These are phyloP conservation scores for Vicia villosa DNA, from an alignment of 306 rosid species.

Conservation along the genomic window DNA sequence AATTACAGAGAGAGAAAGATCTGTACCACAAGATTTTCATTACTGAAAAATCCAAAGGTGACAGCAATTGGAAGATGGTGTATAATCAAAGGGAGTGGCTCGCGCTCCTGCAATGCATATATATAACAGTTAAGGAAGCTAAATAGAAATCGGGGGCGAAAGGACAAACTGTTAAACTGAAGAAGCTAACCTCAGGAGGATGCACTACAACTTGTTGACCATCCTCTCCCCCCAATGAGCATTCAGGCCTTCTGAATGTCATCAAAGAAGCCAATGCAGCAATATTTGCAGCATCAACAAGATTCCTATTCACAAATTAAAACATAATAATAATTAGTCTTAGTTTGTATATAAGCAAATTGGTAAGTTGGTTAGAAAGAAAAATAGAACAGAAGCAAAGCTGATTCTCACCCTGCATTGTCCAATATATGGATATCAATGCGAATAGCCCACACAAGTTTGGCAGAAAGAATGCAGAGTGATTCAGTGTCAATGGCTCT, in stretches of 20 bases:
- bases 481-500: slow-evolving; percentile 86
- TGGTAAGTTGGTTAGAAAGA: background rate
- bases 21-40: slow-evolving; percentile 66
- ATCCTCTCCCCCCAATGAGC: slow-evolving; percentile 80
- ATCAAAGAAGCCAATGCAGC: slow-evolving; percentile 82
- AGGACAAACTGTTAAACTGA: background rate
- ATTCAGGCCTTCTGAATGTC: slow-evolving; percentile 87
- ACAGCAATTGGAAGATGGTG: slow-evolving; percentile 97
- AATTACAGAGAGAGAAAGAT: background rate
- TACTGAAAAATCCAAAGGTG: slow-evolving; percentile 79
- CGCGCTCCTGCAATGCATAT: slow-evolving; percentile 63
- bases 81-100: slow-evolving; percentile 81
- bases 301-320: slow-evolving; percentile 55
- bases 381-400: background rate
- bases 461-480: slow-evolving; percentile 72
- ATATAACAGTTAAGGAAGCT: background rate
- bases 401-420: slow-evolving; percentile 71
- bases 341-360: background rate
- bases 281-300: slow-evolving; percentile 87
- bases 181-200: slow-evolving; percentile 75
- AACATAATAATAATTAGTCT: background rate
- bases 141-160: background rate
- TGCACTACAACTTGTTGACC: slow-evolving; percentile 84
- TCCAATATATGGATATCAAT: slow-evolving; percentile 86
- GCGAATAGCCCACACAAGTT: slow-evolving; percentile 82